phyloP scores from a whole-genome alignment of 345 rosid species.

The Chamaenerion angustifolium region DNA sequence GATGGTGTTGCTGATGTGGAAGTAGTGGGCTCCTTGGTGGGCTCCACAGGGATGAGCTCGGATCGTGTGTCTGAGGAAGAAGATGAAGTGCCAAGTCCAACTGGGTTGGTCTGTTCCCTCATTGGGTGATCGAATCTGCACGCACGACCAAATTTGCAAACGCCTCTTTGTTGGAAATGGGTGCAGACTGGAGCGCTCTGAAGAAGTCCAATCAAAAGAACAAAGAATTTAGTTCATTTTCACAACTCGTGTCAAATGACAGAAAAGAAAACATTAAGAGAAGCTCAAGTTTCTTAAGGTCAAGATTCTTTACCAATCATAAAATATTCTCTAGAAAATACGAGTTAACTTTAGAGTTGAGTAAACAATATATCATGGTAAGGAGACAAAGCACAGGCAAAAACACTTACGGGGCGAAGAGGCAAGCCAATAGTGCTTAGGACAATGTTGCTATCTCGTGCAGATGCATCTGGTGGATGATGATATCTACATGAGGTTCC shows the following conservation, averaged over 20 bases:
- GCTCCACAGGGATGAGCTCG: slow-evolving; percentile 35
- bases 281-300: too few relatives aligned
- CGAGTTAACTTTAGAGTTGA: too few relatives aligned
- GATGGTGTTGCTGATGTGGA: slow-evolving; percentile 6
- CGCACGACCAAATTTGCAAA: slow-evolving; percentile 56
- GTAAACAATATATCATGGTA: background rate
- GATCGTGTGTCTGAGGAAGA: slow-evolving; percentile 68
- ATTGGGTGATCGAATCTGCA: slow-evolving; percentile 82
- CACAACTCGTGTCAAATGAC: too few relatives aligned
- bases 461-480: slow-evolving; percentile 58
- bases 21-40: slow-evolving; percentile 14
- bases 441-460: slow-evolving; percentile 28
- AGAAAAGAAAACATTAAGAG: too few relatives aligned
- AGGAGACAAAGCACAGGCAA: background rate
- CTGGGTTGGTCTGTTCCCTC: slow-evolving; percentile 23
- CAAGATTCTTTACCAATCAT: too few relatives aligned
- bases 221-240: too few relatives aligned
- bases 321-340: too few relatives aligned
- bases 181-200: slow-evolving; percentile 59
- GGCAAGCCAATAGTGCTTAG: slow-evolving; percentile 80
- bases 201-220: background rate
- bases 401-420: slow-evolving; percentile 61
- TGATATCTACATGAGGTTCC: slow-evolving; percentile 87
- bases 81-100: too few relatives aligned
- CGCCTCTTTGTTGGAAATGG: slow-evolving; percentile 47